Evolutionary conservation across 371 early-diverging fungal genomes (phyloP), one percentile per base, ranked within the genome.

Genomic region (Sporodiniella umbellata): DNA sequence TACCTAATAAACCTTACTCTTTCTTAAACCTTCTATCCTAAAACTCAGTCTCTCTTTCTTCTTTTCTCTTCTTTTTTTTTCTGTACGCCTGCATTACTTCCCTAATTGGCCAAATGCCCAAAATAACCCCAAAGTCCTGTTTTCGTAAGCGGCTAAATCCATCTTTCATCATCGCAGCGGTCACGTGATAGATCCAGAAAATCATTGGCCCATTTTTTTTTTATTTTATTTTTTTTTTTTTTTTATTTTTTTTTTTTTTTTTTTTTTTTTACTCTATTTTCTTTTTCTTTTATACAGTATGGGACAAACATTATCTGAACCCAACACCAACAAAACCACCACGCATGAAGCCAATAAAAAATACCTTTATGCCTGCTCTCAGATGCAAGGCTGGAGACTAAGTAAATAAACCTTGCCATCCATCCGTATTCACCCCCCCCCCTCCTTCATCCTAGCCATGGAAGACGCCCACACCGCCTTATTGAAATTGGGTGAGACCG

Each of bases 331-430:
- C 26, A 98, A 96, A 73, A 86, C 89, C 51, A 80, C 94, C 17
- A 79, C 83, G 23, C 42, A 58, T 7, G 93, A 85, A 35, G 66
- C 74, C 12, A 89, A 93, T 65, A 73, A 85, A 25, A 79, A 90
- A 44, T 76, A 88, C 59, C 73, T 83, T 33, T 98, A 84, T 67
- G 98, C 89, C 40, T 88, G 93, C 31, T 90, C 91, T 25, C 80
- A 84, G 31, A 98, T 98, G 98, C 97, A 98, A 78, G 98, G 98
- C 51, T 98, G 98, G 98, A 84, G 98, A 70, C 80, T 96, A 54
- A 90, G 95, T 95, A 89, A 60, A 23, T 38, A 5, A 4, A 35
- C 11, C 33, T 6, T 51, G 31, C 8, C 21, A 11, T 39, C 25
- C n/a, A 14, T 33, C 21, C 5, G 21, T 22, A 8, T 21, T 22